phyloP scores from a whole-genome alignment of 129 eudicot genomes.

The Rutidosis leptorrhynchoides region DNA sequence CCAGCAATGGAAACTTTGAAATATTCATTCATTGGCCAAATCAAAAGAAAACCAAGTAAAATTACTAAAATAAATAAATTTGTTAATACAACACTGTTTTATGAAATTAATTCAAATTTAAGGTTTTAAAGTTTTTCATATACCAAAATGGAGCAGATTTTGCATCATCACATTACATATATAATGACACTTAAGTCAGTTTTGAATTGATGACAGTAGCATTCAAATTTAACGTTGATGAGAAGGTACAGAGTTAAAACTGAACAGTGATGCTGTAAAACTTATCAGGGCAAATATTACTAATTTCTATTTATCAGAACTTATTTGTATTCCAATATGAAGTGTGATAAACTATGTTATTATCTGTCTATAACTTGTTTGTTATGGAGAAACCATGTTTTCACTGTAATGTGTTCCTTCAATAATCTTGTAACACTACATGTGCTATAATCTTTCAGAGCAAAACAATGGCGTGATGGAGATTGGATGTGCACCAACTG shows the following conservation, averaged over 20 bases:
- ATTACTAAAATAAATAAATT: background rate
- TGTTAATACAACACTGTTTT: background rate
- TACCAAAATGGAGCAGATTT: background rate
- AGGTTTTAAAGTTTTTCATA: background rate
- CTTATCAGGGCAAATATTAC: background rate
- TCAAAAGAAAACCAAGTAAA: constrained; percentile 3
- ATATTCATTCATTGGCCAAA: background rate
- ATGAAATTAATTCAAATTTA: background rate
- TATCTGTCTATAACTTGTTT: background rate
- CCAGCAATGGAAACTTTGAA: background rate
- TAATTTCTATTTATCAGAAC: background rate
- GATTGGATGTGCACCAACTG: constrained; percentile 98
- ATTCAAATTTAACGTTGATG: constrained; percentile 3
- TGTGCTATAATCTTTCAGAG: constrained; percentile 38
- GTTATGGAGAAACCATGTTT: constrained; percentile 1
- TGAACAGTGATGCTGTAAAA: background rate
- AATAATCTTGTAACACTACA: constrained; percentile 16
- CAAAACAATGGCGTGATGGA: constrained; percentile 94
- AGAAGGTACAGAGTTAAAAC: background rate
- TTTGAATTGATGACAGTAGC: background rate
- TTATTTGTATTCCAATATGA: background rate
- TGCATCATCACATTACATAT: background rate
- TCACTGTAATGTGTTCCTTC: background rate
- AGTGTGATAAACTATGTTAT: background rate
- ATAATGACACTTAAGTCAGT: background rate